Conservation (phyloP, 306 rosid genomes). For the Gillenia trifoliata region DNA sequence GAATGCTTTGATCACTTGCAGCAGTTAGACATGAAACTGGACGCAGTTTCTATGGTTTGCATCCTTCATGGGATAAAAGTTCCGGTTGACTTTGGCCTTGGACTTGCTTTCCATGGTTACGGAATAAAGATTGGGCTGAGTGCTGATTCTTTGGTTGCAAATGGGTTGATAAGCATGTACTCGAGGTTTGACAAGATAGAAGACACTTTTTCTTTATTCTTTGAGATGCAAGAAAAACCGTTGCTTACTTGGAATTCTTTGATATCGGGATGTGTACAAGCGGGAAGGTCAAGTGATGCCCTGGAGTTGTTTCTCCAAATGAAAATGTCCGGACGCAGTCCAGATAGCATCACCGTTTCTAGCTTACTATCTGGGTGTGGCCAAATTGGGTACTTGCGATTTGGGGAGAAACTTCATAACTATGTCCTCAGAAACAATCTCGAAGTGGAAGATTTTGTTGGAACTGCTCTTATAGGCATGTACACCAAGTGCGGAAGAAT, state of each 20-base stretch:
- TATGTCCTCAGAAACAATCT: slow-evolving; percentile 52
- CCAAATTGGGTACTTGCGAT: slow-evolving; percentile 54
- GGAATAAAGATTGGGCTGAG: slow-evolving; percentile 54
- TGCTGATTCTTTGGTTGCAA: slow-evolving; percentile 44
- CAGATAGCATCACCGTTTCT: slow-evolving; percentile 60
- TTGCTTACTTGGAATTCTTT: slow-evolving; percentile 70
- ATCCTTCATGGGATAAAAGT: slow-evolving; percentile 61
- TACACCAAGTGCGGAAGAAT: slow-evolving; percentile 75
- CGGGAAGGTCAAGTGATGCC: slow-evolving; percentile 64
- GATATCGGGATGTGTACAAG: slow-evolving; percentile 72
- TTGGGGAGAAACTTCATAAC: slow-evolving; percentile 57
- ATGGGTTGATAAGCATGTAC: slow-evolving; percentile 78
- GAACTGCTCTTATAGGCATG: slow-evolving; percentile 80
- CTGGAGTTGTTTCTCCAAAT: slow-evolving; percentile 55
- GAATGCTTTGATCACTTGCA: slow-evolving; percentile 40
- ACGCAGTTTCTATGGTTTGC: slow-evolving; percentile 65
- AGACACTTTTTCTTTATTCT: slow-evolving; percentile 45
- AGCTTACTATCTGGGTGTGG: slow-evolving; percentile 73
- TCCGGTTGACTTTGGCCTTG: slow-evolving; percentile 46
- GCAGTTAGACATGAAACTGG: slow-evolving; percentile 46
- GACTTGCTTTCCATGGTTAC: slow-evolving; percentile 57
- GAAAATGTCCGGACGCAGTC: slow-evolving; percentile 44
- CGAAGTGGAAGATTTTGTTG: slow-evolving; percentile 51
- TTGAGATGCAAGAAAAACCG: slow-evolving; percentile 37
- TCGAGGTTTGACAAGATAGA: slow-evolving; percentile 58